Evolutionary conservation across 352 stramenopile genomes (phyloP), one percentile per base, ranked within the genome.

Genomic region (Globisporangium ultimum): DNA sequence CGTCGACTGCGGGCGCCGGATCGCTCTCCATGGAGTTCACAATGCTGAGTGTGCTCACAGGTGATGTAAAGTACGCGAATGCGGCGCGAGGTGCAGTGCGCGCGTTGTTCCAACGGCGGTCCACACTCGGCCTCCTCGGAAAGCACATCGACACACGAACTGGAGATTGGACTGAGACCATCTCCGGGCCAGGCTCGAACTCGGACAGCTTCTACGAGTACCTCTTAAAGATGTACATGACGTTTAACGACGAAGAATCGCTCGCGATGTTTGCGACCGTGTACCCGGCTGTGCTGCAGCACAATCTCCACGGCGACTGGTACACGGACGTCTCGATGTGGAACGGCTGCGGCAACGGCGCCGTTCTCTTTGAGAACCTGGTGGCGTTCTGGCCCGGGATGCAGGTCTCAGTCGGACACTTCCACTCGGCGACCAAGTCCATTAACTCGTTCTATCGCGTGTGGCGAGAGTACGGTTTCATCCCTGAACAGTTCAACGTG

Each of bases 181-280:
- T 78, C 0, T 92, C 85, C 0, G 92, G 93, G 20, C 75, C 94
- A 8, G 95, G 94, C 9, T 89, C 84, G 10, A 99, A 99, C 67
- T 97, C 93, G 6, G 97, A 99, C 72, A 98, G 88, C 43, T 99
- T 99, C 63, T 99, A 98, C 73, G 97, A 99, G 75, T 99, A 99
- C 61, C 70, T 98, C 15, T 67, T 98, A 48, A 99, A 99, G 71
- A 96, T 97, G 71, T 98, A 98, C 67, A 80, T 96, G 48, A 74
- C 98, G 17, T 98, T 98, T 70, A 87, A 88, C 50, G 95, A 99
- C 52, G 76, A 86, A 52, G 80, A 96, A 71, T 73, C 96, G 71
- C 79, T 98, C 71, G 89, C 82, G 21, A 98, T 98, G 91, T 97
- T 93, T 43, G 70, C 77, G 12, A 58, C 68, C 59, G 77, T 93